phyloP scores from a whole-genome alignment of 331 rosid species.

The Quercus phellos region DNA sequence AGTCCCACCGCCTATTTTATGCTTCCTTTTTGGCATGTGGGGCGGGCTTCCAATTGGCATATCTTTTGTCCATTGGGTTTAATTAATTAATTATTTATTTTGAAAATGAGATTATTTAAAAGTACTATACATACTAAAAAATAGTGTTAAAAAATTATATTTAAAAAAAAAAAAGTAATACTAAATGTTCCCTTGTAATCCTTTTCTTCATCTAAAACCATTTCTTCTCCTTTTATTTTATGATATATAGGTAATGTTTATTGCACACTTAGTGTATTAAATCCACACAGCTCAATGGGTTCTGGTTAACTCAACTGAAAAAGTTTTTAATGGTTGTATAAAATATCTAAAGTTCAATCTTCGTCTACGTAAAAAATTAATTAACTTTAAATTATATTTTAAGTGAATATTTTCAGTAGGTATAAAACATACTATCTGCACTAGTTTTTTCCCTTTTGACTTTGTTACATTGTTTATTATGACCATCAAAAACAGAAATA shows the following conservation, averaged over 20 bases:
- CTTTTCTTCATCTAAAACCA: neutral
- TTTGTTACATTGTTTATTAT: neutral
- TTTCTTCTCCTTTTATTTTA: neutral
- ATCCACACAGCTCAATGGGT: accelerated
- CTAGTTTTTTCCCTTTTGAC: no score
- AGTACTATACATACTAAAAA: no score
- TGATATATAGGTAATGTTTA: neutral
- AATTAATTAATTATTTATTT: no score
- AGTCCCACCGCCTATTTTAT: neutral
- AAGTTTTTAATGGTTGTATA: accelerated
- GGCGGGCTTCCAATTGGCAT: no score
- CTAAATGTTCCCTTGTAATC: neutral
- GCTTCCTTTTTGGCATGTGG: neutral
- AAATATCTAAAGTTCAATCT: accelerated
- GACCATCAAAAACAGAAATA: neutral
- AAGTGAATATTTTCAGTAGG: no score
- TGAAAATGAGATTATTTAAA: no score
- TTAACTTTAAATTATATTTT: no score
- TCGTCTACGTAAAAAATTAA: accelerated
- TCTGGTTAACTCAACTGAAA: accelerated
- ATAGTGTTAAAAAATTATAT: no score
- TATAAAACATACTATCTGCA: no score
- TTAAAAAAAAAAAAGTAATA: no score
- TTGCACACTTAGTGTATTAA: no score
- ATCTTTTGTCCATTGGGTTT: no score